phyloP scores from a whole-genome alignment of 495 filamentous ascomycete genomes.

The Lasiosphaeria miniovina region DNA sequence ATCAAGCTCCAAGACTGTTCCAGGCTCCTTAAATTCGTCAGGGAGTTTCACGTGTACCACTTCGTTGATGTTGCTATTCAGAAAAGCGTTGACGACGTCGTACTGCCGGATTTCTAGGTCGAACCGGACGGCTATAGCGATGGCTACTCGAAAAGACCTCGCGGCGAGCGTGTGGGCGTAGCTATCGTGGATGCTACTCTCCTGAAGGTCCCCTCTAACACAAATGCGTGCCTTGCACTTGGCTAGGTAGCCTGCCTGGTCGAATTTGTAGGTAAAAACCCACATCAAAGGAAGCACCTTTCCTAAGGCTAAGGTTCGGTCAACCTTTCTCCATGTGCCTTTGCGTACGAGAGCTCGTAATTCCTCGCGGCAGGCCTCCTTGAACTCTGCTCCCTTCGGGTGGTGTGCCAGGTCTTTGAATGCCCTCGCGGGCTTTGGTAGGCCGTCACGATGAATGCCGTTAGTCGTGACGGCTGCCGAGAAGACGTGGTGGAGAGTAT shows the following conservation, averaged over 20 bases:
- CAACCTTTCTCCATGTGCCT: background rate
- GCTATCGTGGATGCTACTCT: background rate
- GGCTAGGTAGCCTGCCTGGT: background rate
- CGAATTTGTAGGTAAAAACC: constrained; percentile 5
- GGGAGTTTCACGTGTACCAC: background rate
- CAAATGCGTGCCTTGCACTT: background rate
- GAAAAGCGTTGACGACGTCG: background rate
- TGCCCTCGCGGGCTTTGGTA: background rate
- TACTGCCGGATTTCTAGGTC: background rate
- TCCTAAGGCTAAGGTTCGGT: background rate
- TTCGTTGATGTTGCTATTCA: background rate
- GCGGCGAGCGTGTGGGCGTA: background rate
- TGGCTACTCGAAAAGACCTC: background rate
- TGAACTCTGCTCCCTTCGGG: background rate
- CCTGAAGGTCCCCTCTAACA: background rate
- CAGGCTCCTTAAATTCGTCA: background rate
- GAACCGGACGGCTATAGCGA: background rate
- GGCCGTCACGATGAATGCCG: too few species aligned
- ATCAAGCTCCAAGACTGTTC: background rate
- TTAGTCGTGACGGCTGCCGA: background rate
- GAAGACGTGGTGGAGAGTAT: background rate
- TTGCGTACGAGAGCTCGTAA: background rate
- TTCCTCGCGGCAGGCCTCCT: background rate
- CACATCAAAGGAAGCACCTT: background rate
- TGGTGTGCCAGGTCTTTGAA: background rate